Evolutionary conservation across 345 rosid genomes (phyloP).

Genomic region (Hibiscus mutabilis): DNA sequence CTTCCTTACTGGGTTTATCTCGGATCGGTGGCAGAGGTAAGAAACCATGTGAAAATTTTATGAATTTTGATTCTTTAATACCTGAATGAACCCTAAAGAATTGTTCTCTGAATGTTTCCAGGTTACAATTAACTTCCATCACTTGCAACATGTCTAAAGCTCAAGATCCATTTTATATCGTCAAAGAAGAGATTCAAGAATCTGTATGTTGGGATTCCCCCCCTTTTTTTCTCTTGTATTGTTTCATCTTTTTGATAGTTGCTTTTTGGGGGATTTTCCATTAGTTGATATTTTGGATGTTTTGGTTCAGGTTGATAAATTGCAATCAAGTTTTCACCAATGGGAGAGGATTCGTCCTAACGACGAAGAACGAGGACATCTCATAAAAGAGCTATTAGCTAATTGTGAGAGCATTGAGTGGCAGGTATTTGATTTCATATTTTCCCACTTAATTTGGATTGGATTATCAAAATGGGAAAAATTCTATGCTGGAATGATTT

Average conservation of each 20-base stretch:
- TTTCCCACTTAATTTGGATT: neutral
- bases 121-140: constrained; percentile 2
- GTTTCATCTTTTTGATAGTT: too few species aligned
- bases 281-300: constrained; percentile 1
- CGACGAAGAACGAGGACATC: constrained; percentile 56
- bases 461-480: neutral
- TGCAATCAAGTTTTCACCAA: constrained; percentile 37
- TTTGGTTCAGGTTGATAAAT: constrained; percentile 67
- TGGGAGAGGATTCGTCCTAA: constrained; percentile 49
- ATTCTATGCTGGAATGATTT: too few species aligned
- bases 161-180: constrained; percentile 96
- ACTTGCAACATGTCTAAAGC: constrained; percentile 68
- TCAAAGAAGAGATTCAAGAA: constrained; percentile 95
- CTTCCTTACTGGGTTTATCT: neutral
- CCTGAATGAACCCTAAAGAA: neutral
- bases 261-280: neutral
- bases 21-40: neutral
- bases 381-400: constrained; percentile 60
- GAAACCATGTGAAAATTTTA: neutral
- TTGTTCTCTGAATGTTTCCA: neutral
- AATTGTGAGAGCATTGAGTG: constrained; percentile 86
- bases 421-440: constrained; percentile 52
- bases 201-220: constrained; percentile 54
- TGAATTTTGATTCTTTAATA: neutral
- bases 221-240: too few species aligned